These are phyloP conservation scores for Musa schizocarpa DNA, from an alignment of 176 grass and related monocot species.

Conservation along the genomic window DNA sequence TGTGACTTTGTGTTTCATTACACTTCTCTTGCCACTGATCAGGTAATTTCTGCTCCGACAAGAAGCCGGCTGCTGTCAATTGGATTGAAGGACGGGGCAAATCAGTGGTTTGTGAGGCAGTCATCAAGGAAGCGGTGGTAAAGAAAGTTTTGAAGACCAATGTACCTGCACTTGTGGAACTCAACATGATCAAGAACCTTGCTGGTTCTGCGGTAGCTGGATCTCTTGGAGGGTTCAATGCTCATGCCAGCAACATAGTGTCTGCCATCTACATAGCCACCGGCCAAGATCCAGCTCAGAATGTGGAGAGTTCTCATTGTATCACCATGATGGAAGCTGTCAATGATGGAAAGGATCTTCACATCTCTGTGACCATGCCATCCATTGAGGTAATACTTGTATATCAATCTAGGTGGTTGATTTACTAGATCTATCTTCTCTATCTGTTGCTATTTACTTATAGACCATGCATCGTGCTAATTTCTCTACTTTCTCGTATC, in stretches of 20 bases:
- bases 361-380: conserved; percentile 95
- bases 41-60: conserved; percentile 96
- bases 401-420: background rate
- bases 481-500: too few species aligned
- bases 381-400: conserved; percentile 71
- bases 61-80: conserved; percentile 87
- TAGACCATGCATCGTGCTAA: background rate
- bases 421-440: background rate
- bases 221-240: conserved; percentile 87
- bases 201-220: conserved; percentile 86
- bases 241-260: conserved; percentile 89
- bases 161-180: conserved; percentile 67
- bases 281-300: conserved; percentile 89
- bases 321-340: conserved; percentile 91
- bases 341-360: conserved; percentile 83
- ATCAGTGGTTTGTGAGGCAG: conserved; percentile 84
- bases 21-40: conserved; percentile 6
- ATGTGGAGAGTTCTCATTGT: conserved; percentile 94
- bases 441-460: background rate
- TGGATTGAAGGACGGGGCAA: conserved; percentile 96
- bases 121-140: conserved; percentile 84
- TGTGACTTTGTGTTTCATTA: background rate
- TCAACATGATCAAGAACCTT: conserved; percentile 95
- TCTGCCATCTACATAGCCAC: conserved; percentile 92
- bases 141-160: conserved; percentile 92